A percentile compares a stretch with the other conserved stretches of the same genome.
phyloP scores from a whole-genome alignment of 257 asterid species.

The Verbena officinalis region DNA sequence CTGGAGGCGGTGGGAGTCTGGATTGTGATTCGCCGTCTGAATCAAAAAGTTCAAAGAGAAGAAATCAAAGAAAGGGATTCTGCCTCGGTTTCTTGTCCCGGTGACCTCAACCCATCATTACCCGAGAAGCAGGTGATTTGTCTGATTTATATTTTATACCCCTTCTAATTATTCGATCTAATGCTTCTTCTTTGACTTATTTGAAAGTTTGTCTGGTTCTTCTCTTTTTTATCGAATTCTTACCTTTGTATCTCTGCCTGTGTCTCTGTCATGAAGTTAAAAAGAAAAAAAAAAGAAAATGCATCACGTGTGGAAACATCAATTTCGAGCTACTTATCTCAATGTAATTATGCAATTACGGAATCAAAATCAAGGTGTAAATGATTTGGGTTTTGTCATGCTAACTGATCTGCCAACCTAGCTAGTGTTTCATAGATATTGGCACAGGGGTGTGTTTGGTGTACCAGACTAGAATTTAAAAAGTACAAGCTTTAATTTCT shows the following conservation, averaged over 20 bases:
- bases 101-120: constrained; percentile 48
- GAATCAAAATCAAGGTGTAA: neutral
- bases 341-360: neutral
- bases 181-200: constrained; percentile 7
- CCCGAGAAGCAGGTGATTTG: constrained; percentile 62
- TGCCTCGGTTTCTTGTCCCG: constrained; percentile 26
- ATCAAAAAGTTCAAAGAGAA: constrained; percentile 41
- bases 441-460: too few species aligned
- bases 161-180: neutral
- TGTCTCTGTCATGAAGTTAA: neutral
- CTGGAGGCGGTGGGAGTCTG: constrained; percentile 59
- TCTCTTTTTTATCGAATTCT: neutral
- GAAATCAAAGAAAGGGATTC: constrained; percentile 35
- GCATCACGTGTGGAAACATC: constrained; percentile 9
- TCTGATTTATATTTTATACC: neutral
- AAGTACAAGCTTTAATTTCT: too few species aligned
- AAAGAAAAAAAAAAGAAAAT: neutral
- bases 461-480: too few species aligned
- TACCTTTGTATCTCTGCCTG: neutral
- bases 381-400: neutral
- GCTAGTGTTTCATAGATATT: too few species aligned
- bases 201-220: too few species aligned
- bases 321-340: neutral
- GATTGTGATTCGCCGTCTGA: constrained; percentile 58
- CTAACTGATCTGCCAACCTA: too few species aligned